Percentiles rank a stretch among this genome's conserved stretches.
These are phyloP conservation scores for Diaporthe sp. DNA, from an alignment of 2,329 filamentous ascomycete species.

Conservation along the genomic window DNA sequence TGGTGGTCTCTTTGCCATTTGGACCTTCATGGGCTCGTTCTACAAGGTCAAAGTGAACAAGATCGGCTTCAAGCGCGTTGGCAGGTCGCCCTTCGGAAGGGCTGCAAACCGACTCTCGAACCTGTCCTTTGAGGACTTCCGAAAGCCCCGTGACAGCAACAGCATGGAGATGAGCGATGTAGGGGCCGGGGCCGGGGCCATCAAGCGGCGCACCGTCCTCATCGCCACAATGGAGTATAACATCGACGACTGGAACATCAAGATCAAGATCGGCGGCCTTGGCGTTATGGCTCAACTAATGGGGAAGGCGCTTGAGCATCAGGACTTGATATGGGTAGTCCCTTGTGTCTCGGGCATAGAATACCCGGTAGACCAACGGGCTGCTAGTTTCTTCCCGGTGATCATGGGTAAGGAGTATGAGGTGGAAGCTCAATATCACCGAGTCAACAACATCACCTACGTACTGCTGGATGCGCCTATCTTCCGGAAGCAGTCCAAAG, in stretches of 20 bases:
- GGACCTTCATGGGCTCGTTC: conserved; percentile 72
- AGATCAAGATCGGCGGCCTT: conserved; percentile 79
- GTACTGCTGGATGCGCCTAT: conserved; percentile 77
- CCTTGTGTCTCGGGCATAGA: conserved; percentile 75
- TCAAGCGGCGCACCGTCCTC: conserved; percentile 67
- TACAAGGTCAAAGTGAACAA: conserved; percentile 66
- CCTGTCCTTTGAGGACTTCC: conserved; percentile 50
- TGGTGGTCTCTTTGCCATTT: conserved; percentile 64
- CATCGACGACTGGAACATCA: conserved; percentile 78
- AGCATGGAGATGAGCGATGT: conserved; percentile 45
- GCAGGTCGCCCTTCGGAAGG: conserved; percentile 48
- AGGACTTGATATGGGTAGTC: conserved; percentile 75
- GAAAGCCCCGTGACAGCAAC: conserved; percentile 46
- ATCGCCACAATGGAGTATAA: conserved; percentile 82
- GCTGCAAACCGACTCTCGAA: conserved; percentile 49
- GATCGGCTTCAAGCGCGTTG: conserved; percentile 48
- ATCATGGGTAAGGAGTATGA: conserved; percentile 73
- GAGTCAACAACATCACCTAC: conserved; percentile 75
- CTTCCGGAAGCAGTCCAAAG: conserved; percentile 74
- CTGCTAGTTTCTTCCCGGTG: conserved; percentile 72
- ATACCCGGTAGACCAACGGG: conserved; percentile 71
- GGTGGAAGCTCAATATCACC: conserved; percentile 75
- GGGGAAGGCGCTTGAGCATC: conserved; percentile 75
- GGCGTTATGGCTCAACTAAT: conserved; percentile 80
- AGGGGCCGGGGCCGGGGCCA: conserved; percentile 29